Evolutionary conservation across 73 alveolate genomes (phyloP), one percentile per base, ranked within the genome.

Genomic region (Paramecium pentaurelia): DNA sequence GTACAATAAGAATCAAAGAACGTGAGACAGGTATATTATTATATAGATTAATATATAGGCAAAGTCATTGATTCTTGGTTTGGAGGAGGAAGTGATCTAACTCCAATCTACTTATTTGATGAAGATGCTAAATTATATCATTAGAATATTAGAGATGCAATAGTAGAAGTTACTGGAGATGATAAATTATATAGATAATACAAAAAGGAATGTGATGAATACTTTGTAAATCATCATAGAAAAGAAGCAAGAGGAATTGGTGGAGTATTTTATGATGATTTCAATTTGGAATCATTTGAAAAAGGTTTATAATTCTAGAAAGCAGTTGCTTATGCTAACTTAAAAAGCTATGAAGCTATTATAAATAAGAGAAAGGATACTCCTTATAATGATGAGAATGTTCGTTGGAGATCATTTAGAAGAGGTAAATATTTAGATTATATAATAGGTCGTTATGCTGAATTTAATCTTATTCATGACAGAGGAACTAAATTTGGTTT

Each of bases 401-500:
- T 91, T 58, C 94, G 95, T 54, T 97, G 98, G 97, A 96, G 94
- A 92, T 71, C 94, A 84, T 49, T 95, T 40, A 95, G 99, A 30
- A 92, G 99, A 58, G 98, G 98, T 22, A 28, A 28, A n/a, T 64
- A 8, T 25, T 34, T 0, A 2, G 25, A 3, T 25, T 1, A 14
- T 16, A 25, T 12, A 7, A 11, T 25, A 64, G 84, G 84, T 64
- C 93, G 97, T 27, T 97, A 97, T 90, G 95, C 95, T 49, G 99
- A 97, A 88, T 97, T 97, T 92, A 97, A 97, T 77, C 93, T 97
- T 27, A 94, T 96, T 22, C 95, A 95, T 60, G 99, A 97, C 49
- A 95, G 99, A 80, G 99, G 99, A 11, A 97, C 98, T 20, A 95
- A 92, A 71, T 97, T 97, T 92, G 99, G 99, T 8, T 93, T 97